A percentile compares a stretch with the other conserved stretches of the same genome.
Conservation (phyloP, 2,329 filamentous ascomycete genomes). For the Didymella pomorum region DNA sequence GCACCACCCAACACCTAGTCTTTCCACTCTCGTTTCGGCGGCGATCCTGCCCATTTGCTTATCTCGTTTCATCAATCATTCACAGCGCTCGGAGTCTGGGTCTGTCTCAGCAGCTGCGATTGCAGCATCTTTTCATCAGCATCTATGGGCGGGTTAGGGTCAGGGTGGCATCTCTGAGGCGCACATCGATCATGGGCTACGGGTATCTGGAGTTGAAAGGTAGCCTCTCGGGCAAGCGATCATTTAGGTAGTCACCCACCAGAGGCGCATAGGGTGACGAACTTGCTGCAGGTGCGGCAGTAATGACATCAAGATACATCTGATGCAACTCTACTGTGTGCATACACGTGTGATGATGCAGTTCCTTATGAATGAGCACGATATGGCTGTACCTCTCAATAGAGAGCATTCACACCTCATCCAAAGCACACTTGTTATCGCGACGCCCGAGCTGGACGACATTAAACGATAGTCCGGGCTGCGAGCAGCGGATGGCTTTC, state of each 20-base stretch:
- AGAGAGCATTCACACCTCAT: too few species aligned
- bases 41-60: background rate
- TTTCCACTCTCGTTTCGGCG: background rate
- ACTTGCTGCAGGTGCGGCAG: conserved; percentile 2
- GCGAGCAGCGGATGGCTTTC: background rate
- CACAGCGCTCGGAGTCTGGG: conserved; percentile 18
- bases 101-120: background rate
- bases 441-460: too few species aligned
- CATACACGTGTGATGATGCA: too few species aligned
- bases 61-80: conserved; percentile 3
- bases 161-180: conserved; percentile 10
- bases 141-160: background rate
- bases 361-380: too few species aligned
- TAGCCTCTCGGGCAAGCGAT: background rate
- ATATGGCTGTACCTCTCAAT: too few species aligned
- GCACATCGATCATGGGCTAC: background rate
- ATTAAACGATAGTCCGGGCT: background rate
- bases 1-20: background rate
- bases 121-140: conserved; percentile 4
- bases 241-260: conserved; percentile 8
- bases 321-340: too few species aligned
- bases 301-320: conserved; percentile 1
- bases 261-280: conserved; percentile 1
- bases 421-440: too few species aligned
- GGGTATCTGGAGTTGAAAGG: conserved; percentile 2